These are phyloP conservation scores for Nothophytophthora sp. DNA, from an alignment of 352 stramenopile species.

Conservation along the genomic window DNA sequence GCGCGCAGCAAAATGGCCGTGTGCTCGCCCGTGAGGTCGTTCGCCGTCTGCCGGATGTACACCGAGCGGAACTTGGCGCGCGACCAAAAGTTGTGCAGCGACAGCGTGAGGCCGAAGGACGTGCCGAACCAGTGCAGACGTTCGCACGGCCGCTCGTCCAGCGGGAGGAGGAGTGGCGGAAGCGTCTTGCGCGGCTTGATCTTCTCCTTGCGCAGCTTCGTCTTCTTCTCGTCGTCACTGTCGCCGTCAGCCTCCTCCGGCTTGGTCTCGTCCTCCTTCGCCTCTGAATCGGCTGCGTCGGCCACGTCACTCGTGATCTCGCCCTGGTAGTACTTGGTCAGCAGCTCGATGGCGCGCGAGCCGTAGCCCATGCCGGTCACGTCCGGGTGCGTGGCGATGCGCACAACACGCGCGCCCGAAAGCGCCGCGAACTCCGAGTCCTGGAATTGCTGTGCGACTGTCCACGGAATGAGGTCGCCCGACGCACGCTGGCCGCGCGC, in stretches of 20 bases:
- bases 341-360: slow-evolving; percentile 90
- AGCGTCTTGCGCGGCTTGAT: slow-evolving; percentile 94
- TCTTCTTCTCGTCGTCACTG: slow-evolving; percentile 27
- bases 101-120: slow-evolving; percentile 95
- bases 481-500: slow-evolving; percentile 91
- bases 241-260: slow-evolving; percentile 15
- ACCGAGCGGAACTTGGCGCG: slow-evolving; percentile 90
- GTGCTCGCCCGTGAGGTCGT: slow-evolving; percentile 98
- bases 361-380: slow-evolving; percentile 97
- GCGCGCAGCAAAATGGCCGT: slow-evolving; percentile 93
- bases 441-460: slow-evolving; percentile 98
- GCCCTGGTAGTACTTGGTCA: slow-evolving; percentile 97
- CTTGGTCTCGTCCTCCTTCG: slow-evolving; percentile 15
- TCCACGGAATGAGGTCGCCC: slow-evolving; percentile 99
- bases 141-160: slow-evolving; percentile 90
- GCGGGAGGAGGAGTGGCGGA: slow-evolving; percentile 92
- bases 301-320: slow-evolving; percentile 63
- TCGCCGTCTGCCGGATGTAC: slow-evolving; percentile 97
- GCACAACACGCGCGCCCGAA: slow-evolving; percentile 94
- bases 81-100: slow-evolving; percentile 96
- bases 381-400: slow-evolving; percentile 96
- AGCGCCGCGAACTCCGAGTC: slow-evolving; percentile 96
- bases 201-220: slow-evolving; percentile 60
- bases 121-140: slow-evolving; percentile 97
- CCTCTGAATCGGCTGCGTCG: slow-evolving; percentile 18